These are phyloP conservation scores for Backusella morwellensis DNA, from an alignment of 192 early-diverging fungal genomes.

Conservation along the genomic window DNA sequence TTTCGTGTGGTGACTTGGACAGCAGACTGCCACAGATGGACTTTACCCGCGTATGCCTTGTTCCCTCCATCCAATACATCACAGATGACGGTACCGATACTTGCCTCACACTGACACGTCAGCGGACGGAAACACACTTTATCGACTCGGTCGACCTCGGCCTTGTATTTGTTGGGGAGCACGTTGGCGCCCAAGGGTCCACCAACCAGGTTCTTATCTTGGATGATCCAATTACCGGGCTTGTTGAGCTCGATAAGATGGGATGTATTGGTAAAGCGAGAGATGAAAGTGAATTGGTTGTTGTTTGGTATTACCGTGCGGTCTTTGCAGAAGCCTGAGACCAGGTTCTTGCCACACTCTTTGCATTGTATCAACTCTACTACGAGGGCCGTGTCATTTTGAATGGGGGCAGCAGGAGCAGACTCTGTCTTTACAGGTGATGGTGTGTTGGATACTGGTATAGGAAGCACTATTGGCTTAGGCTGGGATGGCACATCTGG, in stretches of 20 bases:
- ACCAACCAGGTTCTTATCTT: neutral
- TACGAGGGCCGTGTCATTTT: neutral
- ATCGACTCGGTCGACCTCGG: neutral
- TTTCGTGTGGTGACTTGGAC: neutral
- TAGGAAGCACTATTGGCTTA: neutral
- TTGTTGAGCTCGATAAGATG: neutral
- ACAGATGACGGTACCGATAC: neutral
- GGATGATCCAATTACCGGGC: neutral
- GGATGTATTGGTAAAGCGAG: neutral
- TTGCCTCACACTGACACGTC: neutral
- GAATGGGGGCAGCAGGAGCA: neutral
- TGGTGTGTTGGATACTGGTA: neutral
- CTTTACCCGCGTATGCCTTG: neutral
- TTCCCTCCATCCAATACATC: neutral
- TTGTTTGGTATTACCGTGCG: neutral
- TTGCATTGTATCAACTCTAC: neutral
- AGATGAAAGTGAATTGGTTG: neutral
- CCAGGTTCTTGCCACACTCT: neutral
- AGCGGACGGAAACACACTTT: neutral
- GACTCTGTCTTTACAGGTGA: neutral
- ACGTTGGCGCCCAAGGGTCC: neutral
- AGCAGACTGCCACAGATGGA: neutral
- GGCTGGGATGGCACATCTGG: neutral
- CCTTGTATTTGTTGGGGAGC: neutral
- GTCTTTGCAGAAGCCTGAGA: neutral